Conservation (phyloP, 371 early-diverging fungal genomes). For the Mortierella sp. region DNA sequence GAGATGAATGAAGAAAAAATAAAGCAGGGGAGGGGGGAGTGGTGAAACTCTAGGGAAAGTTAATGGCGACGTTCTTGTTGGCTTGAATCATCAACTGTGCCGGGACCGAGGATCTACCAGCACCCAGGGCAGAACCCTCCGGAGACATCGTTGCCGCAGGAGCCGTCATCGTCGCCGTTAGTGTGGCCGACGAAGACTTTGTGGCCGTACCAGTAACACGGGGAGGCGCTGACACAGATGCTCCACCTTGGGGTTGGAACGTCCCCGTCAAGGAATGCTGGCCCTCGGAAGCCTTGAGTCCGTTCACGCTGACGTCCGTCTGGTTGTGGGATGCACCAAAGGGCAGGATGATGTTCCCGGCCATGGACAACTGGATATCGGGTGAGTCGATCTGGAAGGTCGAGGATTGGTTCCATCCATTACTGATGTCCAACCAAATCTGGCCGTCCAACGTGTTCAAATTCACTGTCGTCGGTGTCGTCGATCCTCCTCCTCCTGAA, state of each 20-base stretch:
- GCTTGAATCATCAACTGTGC: constrained; percentile 46
- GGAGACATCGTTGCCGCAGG: not conserved
- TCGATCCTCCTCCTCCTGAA: not conserved
- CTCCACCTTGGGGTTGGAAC: not conserved
- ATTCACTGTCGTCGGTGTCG: constrained; percentile 22
- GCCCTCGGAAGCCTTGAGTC: constrained; percentile 16
- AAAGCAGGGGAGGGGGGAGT: constrained; percentile 1
- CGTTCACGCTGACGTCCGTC: constrained; percentile 10
- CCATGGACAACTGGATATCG: constrained; percentile 30
- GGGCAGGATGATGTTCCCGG: constrained; percentile 21
- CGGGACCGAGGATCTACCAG: constrained; percentile 23
- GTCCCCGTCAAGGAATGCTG: constrained; percentile 28
- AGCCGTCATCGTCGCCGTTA: constrained; percentile 9
- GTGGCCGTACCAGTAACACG: not conserved
- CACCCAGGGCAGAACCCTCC: constrained; percentile 16
- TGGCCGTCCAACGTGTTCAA: constrained; percentile 48
- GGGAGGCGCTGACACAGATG: not conserved
- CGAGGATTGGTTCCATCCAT: constrained; percentile 43
- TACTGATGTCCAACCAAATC: constrained; percentile 30
- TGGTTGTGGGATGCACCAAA: constrained; percentile 12
- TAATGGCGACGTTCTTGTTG: constrained; percentile 33
- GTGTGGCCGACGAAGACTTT: not conserved
- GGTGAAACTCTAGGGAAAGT: constrained; percentile 31
- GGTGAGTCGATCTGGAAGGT: constrained; percentile 34
- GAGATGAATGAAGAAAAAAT: not conserved